Percentiles rank a stretch among this genome's conserved stretches.
phyloP scores from a whole-genome alignment of 345 rosid species.

The Syzygium aqueum region DNA sequence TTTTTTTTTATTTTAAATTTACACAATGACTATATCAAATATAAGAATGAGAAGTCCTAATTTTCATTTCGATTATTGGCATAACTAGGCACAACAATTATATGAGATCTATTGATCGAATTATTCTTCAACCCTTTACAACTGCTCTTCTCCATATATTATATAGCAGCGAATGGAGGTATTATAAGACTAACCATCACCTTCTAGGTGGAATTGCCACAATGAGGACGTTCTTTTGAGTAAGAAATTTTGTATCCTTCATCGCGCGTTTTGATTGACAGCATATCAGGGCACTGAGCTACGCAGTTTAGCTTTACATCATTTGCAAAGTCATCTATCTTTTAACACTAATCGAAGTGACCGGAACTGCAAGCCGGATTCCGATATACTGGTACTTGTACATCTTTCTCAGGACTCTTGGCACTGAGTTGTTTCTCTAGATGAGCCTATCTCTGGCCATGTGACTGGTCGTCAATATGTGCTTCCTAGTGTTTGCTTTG shows the following conservation, averaged over 20 bases:
- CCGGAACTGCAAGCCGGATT: accelerated
- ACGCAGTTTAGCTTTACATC: accelerated
- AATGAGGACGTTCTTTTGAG: not conserved
- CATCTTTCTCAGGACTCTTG: not conserved
- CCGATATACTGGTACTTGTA: not conserved
- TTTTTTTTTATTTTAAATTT: not conserved
- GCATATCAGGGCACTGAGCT: not conserved
- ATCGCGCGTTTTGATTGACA: not conserved
- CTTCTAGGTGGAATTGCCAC: not conserved
- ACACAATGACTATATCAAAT: not conserved
- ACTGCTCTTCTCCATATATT: not conserved
- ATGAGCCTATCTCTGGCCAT: accelerated
- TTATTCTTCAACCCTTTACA: not conserved
- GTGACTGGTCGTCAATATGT: accelerated
- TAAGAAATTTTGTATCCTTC: not conserved
- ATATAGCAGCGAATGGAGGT: not conserved
- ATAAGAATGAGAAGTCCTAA: not conserved
- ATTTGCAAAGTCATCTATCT: not conserved
- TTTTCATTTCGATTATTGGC: not conserved
- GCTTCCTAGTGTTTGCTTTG: not conserved
- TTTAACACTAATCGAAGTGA: not conserved
- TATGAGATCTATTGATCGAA: not conserved
- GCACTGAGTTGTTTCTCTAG: not conserved
- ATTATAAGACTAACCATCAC: not conserved
- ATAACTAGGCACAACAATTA: not conserved